These are phyloP conservation scores for Hymenoscyphus scutula DNA, from an alignment of 2,329 filamentous ascomycete genomes.

Conservation along the genomic window DNA sequence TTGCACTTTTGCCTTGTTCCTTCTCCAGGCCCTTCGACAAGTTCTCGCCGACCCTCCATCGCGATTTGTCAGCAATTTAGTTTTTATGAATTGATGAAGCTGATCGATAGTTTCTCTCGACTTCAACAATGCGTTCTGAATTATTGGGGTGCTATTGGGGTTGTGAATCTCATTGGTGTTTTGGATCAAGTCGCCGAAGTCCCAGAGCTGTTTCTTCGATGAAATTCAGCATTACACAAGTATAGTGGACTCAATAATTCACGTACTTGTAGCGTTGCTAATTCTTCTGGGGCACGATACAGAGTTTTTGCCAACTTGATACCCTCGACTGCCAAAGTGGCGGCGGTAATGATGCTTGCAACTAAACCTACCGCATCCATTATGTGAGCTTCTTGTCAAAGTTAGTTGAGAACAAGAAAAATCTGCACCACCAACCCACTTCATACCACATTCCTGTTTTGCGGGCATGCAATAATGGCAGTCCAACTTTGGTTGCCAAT, in stretches of 20 bases:
- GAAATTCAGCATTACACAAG: background rate
- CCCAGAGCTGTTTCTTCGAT: background rate
- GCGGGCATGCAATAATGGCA: no score
- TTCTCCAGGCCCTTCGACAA: background rate
- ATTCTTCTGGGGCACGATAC: background rate
- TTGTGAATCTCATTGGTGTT: background rate
- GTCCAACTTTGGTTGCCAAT: no score
- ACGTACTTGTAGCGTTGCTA: background rate
- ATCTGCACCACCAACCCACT: no score
- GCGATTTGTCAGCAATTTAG: background rate
- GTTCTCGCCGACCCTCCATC: background rate
- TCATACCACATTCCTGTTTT: no score
- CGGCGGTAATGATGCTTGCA: background rate
- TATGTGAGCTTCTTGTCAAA: background rate
- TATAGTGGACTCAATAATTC: background rate
- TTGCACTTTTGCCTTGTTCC: background rate
- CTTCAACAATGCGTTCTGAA: background rate
- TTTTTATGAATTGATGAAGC: background rate
- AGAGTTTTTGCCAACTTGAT: background rate
- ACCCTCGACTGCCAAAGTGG: background rate
- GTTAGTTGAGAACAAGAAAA: no score
- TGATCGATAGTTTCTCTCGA: background rate
- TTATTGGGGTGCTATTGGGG: background rate
- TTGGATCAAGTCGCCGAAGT: background rate
- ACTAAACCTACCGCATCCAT: background rate